These are phyloP conservation scores for Falciphora oryzae DNA, from an alignment of 2,329 filamentous ascomycete species.

Conservation along the genomic window DNA sequence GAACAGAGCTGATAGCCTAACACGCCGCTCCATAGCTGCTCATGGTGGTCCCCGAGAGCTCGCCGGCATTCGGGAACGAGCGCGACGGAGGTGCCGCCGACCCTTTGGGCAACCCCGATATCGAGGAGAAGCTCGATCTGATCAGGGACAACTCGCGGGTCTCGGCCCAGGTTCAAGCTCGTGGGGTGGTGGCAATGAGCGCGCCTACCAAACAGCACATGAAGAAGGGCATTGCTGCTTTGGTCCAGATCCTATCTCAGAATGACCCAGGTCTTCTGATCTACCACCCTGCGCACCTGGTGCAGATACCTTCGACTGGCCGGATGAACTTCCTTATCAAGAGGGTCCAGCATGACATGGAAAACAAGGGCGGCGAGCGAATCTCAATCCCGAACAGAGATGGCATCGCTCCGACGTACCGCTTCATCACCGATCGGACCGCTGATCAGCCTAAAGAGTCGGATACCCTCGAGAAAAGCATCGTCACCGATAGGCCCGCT, in stretches of 20 bases:
- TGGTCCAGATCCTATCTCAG: not conserved
- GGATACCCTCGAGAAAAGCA: not conserved
- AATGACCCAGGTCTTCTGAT: not conserved
- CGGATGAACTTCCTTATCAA: slow-evolving; percentile 1
- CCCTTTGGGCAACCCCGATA: not conserved
- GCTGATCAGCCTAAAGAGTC: not conserved
- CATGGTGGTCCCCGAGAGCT: not conserved
- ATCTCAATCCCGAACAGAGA: not conserved
- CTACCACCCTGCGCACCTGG: not conserved
- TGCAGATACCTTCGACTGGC: slow-evolving; percentile 2
- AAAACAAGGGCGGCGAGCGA: not conserved
- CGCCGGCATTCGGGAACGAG: not conserved
- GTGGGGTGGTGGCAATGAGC: not conserved
- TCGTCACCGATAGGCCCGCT: too few species aligned
- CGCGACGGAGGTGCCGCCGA: not conserved
- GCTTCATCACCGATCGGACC: not conserved
- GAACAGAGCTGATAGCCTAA: not conserved
- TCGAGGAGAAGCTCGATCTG: slow-evolving; percentile 1
- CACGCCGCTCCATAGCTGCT: not conserved
- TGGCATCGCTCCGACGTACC: not conserved
- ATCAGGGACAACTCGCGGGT: not conserved
- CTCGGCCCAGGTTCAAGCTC: not conserved
- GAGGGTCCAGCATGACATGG: not conserved
- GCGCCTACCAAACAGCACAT: slow-evolving; percentile 5
- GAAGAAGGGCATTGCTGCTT: not conserved